phyloP scores from a whole-genome alignment of 345 rosid species.

The Acer saccharum region DNA sequence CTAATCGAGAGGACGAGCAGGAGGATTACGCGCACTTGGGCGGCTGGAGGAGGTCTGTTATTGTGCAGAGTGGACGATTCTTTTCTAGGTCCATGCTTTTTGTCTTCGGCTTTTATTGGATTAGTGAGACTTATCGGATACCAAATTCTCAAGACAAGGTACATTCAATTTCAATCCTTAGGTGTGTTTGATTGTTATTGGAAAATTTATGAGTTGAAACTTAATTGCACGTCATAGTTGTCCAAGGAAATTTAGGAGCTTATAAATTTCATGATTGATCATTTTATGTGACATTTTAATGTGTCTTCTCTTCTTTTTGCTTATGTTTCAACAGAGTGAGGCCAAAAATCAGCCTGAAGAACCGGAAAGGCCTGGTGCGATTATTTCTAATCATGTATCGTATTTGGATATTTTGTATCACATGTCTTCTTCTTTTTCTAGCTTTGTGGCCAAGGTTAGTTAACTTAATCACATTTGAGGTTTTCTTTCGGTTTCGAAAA shows the following conservation, averaged over 20 bases:
- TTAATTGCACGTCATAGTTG: no score
- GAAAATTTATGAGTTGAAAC: background rate
- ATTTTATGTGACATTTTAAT: background rate
- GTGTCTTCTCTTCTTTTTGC: conserved; percentile 7
- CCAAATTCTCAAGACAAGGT: conserved; percentile 33
- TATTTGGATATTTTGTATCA: conserved; percentile 93
- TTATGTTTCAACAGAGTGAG: conserved; percentile 35
- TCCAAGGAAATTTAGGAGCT: no score
- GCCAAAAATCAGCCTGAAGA: conserved; percentile 43
- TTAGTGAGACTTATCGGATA: conserved; percentile 50
- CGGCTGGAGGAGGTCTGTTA: conserved; percentile 85
- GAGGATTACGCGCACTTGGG: conserved; percentile 93
- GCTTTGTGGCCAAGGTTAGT: conserved; percentile 99
- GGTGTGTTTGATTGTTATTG: background rate
- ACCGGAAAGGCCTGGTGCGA: conserved; percentile 76
- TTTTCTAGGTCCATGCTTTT: conserved; percentile 73
- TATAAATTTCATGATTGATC: background rate
- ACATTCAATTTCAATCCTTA: background rate
- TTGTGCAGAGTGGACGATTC: conserved; percentile 68
- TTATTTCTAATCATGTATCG: conserved; percentile 86
- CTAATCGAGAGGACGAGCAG: conserved; percentile 77
- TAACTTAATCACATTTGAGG: conserved; percentile 7
- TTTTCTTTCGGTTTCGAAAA: background rate
- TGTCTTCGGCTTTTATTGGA: conserved; percentile 93
- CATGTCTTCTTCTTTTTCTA: conserved; percentile 91